Percentiles rank a stretch among this genome's conserved stretches.
Evolutionary conservation across 768 basidiomycete genomes (phyloP).

Genomic region (Hericium alpestre): DNA sequence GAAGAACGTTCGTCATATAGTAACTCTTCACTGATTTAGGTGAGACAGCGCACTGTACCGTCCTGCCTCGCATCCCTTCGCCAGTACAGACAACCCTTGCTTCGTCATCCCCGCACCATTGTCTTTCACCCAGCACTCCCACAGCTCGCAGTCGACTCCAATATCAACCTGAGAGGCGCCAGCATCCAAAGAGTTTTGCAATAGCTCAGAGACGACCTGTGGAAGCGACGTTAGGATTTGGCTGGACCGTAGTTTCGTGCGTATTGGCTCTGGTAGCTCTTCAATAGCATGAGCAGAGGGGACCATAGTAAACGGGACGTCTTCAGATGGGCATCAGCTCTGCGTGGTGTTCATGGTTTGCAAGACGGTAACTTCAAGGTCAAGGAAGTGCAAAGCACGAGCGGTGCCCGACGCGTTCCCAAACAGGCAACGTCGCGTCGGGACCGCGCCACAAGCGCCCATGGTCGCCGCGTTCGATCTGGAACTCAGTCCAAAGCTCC

Average conservation of each 20-base stretch:
- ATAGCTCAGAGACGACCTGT: slow-evolving; percentile 71
- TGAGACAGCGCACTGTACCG: slow-evolving; percentile 52
- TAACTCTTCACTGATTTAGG: neutral
- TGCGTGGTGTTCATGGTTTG: no score
- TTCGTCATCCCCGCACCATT: slow-evolving; percentile 70
- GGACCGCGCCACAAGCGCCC: no score
- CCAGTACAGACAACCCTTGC: slow-evolving; percentile 46
- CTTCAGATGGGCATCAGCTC: no score
- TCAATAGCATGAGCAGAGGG: neutral
- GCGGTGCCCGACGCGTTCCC: no score
- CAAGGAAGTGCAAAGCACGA: no score
- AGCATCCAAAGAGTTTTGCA: slow-evolving; percentile 88
- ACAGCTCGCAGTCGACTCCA: slow-evolving; percentile 63
- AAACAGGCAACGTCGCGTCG: no score
- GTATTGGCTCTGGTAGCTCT: slow-evolving; percentile 48
- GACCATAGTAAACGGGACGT: no score
- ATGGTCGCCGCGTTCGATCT: no score
- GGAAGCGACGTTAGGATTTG: slow-evolving; percentile 76
- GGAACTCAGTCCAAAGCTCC: no score
- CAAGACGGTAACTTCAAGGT: no score
- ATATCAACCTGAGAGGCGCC: slow-evolving; percentile 57
- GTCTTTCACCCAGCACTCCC: slow-evolving; percentile 81
- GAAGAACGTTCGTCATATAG: neutral
- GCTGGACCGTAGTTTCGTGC: slow-evolving; percentile 66
- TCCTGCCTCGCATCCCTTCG: slow-evolving; percentile 36